A percentile compares a stretch with the other conserved stretches of the same genome.
Conservation (phyloP, 306 rosid genomes). For the Rosa multiflora region DNA sequence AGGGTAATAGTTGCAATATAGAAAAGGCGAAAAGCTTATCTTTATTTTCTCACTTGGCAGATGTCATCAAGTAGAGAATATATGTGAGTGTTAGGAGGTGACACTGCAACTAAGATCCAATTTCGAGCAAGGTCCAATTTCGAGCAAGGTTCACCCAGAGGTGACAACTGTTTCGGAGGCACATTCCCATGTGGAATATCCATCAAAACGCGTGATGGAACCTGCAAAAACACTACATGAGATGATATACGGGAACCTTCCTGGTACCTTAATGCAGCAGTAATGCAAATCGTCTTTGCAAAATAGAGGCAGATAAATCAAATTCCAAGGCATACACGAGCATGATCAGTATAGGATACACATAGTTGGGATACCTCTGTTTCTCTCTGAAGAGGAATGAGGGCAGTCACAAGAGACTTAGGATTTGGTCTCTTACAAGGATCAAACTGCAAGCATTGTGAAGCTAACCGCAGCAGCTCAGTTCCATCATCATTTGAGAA, state of each 20-base stretch:
- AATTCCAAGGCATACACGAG: slow-evolving; percentile 10
- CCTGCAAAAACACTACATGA: slow-evolving; percentile 45
- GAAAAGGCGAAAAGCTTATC: background rate
- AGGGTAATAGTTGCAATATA: background rate
- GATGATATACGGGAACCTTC: slow-evolving; percentile 4
- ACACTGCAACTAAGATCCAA: slow-evolving; percentile 40
- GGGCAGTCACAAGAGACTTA: slow-evolving; percentile 69
- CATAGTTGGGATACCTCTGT: slow-evolving; percentile 47
- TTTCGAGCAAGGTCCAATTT: slow-evolving; percentile 83
- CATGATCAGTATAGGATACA: background rate
- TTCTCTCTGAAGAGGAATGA: slow-evolving; percentile 74
- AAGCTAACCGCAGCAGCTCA: slow-evolving; percentile 73
- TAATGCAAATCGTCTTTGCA: slow-evolving; percentile 5
- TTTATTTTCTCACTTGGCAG: too few species aligned
- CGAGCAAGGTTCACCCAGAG: slow-evolving; percentile 91
- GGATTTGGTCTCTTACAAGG: slow-evolving; percentile 90
- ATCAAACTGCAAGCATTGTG: slow-evolving; percentile 82
- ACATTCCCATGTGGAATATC: slow-evolving; percentile 57
- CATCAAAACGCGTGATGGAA: slow-evolving; percentile 62
- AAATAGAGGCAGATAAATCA: slow-evolving; percentile 21
- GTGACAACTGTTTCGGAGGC: slow-evolving; percentile 59
- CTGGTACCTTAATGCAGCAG: background rate
- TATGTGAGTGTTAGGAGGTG: background rate
- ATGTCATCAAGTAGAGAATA: background rate
- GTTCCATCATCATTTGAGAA: slow-evolving; percentile 85